phyloP scores from a whole-genome alignment of 75 land plant genomes.

The Larix kaempferi region DNA sequence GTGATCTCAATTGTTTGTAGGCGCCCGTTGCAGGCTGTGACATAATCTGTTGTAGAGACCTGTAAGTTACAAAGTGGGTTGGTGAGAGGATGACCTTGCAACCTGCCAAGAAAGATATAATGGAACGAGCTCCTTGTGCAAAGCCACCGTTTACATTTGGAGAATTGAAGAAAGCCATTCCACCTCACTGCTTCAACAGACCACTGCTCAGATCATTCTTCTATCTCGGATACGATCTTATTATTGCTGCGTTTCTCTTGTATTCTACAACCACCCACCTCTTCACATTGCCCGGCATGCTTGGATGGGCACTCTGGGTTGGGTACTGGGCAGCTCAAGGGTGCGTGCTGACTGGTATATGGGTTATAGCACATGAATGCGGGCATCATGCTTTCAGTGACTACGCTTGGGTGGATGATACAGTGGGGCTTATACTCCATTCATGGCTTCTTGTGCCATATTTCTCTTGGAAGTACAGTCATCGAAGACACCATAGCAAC shows the following conservation, averaged over 20 bases:
- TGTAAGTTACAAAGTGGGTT: constrained; percentile 15
- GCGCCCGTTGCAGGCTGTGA: no score
- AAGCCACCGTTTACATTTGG: constrained; percentile 66
- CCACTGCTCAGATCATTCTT: constrained; percentile 54
- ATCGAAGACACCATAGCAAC: constrained; percentile 77
- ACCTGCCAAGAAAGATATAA: neutral
- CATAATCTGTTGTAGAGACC: no score
- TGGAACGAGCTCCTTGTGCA: constrained; percentile 37
- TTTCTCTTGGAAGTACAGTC: constrained; percentile 78
- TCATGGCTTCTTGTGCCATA: constrained; percentile 66
- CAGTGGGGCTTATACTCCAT: constrained; percentile 55
- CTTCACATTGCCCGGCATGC: constrained; percentile 13
- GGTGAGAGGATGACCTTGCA: constrained; percentile 26
- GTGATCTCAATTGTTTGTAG: no score
- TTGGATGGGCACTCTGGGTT: constrained; percentile 35
- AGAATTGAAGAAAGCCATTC: constrained; percentile 57
- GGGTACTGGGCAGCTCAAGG: constrained; percentile 56
- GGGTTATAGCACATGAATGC: constrained; percentile 73
- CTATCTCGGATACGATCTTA: constrained; percentile 47
- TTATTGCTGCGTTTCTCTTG: constrained; percentile 11
- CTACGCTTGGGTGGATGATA: constrained; percentile 42
- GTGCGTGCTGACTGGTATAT: constrained; percentile 60
- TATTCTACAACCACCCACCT: constrained; percentile 23
- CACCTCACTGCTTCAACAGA: constrained; percentile 70
- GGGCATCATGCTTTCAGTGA: constrained; percentile 68